phyloP scores from a whole-genome alignment of 1,284 basidiomycete species.

The Cystobasidium pallidum region DNA sequence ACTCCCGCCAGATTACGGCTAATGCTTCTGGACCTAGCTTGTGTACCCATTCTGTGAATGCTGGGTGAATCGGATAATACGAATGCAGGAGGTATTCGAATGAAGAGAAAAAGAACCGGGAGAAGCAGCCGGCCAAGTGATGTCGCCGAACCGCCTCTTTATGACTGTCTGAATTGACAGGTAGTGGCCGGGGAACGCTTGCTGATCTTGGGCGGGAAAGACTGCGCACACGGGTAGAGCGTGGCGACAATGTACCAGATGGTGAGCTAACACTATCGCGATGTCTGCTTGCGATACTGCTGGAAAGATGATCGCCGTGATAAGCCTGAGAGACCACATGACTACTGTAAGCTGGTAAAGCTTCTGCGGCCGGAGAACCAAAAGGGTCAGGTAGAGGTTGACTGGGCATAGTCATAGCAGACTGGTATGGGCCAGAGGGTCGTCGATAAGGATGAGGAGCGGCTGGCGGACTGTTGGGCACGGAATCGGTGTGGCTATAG shows the following conservation, averaged over 20 bases:
- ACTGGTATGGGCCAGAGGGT: not conserved
- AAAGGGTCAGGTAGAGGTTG: not conserved
- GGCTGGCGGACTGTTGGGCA: slow-evolving; percentile 7
- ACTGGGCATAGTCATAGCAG: not conserved
- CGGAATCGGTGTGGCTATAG: not conserved
- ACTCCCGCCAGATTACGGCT: slow-evolving; percentile 1
- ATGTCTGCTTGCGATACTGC: not conserved
- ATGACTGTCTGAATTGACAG: not conserved
- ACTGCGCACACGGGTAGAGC: not conserved
- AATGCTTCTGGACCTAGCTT: not conserved
- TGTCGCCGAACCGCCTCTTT: not conserved
- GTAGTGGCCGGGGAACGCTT: not conserved
- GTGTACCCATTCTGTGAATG: slow-evolving; percentile 6
- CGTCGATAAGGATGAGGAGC: slow-evolving; percentile 8
- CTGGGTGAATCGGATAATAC: slow-evolving; percentile 7
- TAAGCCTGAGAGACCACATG: not conserved
- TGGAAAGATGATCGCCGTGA: not conserved
- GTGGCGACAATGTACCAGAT: not conserved
- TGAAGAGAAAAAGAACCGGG: slow-evolving; percentile 8
- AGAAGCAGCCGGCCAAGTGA: not conserved
- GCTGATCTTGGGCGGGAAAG: not conserved
- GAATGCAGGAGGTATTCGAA: not conserved
- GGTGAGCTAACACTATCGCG: not conserved
- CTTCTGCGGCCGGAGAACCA: not conserved
- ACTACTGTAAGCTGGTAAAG: not conserved